These are phyloP conservation scores for Begonia masoniana DNA, from an alignment of 306 rosid species.

Conservation along the genomic window DNA sequence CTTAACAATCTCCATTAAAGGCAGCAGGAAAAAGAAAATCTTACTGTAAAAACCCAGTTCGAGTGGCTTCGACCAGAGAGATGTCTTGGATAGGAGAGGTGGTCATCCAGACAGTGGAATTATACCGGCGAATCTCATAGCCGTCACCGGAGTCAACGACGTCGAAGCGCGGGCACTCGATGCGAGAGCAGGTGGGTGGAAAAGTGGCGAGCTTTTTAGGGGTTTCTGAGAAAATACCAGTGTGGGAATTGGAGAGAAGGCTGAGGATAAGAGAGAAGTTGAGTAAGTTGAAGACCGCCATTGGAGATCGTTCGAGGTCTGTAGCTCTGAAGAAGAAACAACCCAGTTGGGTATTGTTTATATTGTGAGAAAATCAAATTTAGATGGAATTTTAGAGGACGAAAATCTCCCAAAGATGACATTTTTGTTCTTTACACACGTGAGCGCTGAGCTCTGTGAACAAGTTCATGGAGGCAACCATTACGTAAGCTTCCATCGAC, in stretches of 20 bases:
- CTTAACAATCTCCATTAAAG: too few species aligned
- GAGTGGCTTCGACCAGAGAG: conserved; percentile 55
- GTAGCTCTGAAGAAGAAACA: too few species aligned
- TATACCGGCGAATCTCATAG: conserved; percentile 49
- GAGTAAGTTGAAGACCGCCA: conserved; percentile 23
- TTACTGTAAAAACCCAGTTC: conserved; percentile 60
- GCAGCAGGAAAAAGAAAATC: background rate
- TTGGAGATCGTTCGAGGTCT: background rate
- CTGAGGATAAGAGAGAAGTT: conserved; percentile 35
- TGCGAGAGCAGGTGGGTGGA: conserved; percentile 47
- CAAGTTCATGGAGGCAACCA: too few species aligned
- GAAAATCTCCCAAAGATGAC: too few species aligned
- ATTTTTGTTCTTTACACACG: too few species aligned
- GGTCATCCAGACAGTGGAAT: conserved; percentile 53
- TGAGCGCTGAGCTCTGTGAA: too few species aligned
- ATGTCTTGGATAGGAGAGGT: conserved; percentile 41
- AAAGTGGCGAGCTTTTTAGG: conserved; percentile 7
- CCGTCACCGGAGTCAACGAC: conserved; percentile 26
- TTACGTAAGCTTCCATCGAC: too few species aligned
- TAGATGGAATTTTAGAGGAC: too few species aligned
- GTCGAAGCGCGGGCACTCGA: conserved; percentile 56
- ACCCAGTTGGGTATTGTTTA: too few species aligned
- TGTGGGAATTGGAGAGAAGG: conserved; percentile 28
- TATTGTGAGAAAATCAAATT: too few species aligned
- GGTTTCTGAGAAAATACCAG: conserved; percentile 9